phyloP scores from a whole-genome alignment of 805 yeast species.

The Ogataea zsoltii region DNA sequence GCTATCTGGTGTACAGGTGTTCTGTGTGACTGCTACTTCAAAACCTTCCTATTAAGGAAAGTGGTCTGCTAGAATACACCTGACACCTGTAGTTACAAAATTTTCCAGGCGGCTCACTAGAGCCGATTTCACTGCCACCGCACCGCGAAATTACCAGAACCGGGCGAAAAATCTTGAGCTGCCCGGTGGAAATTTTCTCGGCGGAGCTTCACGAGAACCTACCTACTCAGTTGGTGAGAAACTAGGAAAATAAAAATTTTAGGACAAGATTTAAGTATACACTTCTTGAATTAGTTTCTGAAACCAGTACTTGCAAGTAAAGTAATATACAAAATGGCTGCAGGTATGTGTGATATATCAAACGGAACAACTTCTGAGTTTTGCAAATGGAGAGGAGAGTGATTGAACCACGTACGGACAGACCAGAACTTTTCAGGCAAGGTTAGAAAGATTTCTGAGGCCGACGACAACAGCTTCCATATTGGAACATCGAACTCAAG shows the following conservation, averaged over 20 bases:
- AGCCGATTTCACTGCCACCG: neutral
- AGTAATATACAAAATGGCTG: constrained; percentile 28
- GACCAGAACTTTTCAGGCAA: too few species aligned
- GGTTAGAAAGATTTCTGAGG: too few species aligned
- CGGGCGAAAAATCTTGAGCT: constrained; percentile 1
- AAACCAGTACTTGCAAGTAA: constrained; percentile 5
- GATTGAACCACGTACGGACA: too few species aligned
- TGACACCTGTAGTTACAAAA: constrained; percentile 3
- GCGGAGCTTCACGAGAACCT: constrained; percentile 4
- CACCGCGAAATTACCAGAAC: constrained; percentile 1
- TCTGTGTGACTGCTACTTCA: constrained; percentile 2
- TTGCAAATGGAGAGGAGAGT: neutral
- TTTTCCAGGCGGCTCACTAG: neutral
- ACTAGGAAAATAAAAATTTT: constrained; percentile 5
- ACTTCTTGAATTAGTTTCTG: constrained; percentile 3
- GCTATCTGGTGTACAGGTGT: constrained; percentile 5
- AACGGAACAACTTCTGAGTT: neutral
- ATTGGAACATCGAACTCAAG: neutral
- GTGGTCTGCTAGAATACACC: neutral
- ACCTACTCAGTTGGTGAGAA: neutral
- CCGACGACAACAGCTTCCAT: neutral
- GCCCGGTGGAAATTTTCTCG: constrained; percentile 1
- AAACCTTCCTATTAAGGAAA: constrained; percentile 1
- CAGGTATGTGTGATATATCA: constrained; percentile 26
- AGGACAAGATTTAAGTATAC: neutral